Evolutionary conservation across 176 grass and related monocot species (phyloP).

Genomic region (Lolium perenne): DNA sequence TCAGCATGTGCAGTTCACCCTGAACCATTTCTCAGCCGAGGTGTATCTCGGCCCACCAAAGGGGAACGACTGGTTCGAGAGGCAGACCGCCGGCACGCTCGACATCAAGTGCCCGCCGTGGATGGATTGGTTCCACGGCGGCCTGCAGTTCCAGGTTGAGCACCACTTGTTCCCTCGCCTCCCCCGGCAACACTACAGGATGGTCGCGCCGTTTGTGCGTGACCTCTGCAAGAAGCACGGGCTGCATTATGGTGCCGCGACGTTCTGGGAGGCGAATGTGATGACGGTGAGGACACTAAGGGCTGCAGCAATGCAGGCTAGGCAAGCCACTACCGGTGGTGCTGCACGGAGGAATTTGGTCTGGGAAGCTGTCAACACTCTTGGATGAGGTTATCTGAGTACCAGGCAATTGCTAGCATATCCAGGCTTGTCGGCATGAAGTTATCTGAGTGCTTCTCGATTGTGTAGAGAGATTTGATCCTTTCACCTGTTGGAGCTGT

Average conservation of each 20-base stretch:
- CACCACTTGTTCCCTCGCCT: slow-evolving; percentile 96
- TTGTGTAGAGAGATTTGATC: slow-evolving; percentile 51
- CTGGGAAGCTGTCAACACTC: slow-evolving; percentile 93
- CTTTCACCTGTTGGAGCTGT: neutral
- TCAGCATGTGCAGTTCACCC: slow-evolving; percentile 94
- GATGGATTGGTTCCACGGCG: slow-evolving; percentile 99
- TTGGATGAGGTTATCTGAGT: slow-evolving; percentile 54
- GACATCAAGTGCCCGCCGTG: slow-evolving; percentile 82
- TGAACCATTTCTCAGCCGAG: slow-evolving; percentile 88
- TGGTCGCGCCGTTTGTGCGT: slow-evolving; percentile 60
- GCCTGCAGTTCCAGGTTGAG: slow-evolving; percentile 91
- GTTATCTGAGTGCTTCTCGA: slow-evolving; percentile 39
- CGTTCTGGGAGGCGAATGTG: slow-evolving; percentile 82
- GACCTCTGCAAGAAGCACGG: slow-evolving; percentile 97
- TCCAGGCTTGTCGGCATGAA: slow-evolving; percentile 24
- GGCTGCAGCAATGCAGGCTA: slow-evolving; percentile 80
- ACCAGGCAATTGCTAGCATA: neutral
- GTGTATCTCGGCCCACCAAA: slow-evolving; percentile 75
- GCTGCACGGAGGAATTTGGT: slow-evolving; percentile 65
- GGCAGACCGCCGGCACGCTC: slow-evolving; percentile 77
- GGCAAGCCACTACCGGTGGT: slow-evolving; percentile 38
- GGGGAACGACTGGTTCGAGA: slow-evolving; percentile 99
- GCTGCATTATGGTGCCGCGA: slow-evolving; percentile 53
- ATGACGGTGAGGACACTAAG: slow-evolving; percentile 69
- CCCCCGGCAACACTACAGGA: slow-evolving; percentile 73